phyloP scores from a whole-genome alignment of 768 basidiomycete species.

The Inosperma sp. region DNA sequence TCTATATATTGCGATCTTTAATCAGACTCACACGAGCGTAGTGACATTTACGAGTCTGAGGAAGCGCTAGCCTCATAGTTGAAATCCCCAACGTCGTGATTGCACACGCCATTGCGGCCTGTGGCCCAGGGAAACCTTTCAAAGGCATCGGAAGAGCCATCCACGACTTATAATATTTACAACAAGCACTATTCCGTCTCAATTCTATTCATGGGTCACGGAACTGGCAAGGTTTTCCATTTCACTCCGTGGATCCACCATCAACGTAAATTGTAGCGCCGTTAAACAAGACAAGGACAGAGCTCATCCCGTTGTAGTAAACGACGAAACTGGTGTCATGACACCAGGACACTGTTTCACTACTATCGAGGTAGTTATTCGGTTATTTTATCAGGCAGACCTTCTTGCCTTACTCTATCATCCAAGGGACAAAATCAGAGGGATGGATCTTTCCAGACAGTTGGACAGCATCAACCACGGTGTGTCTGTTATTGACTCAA shows the following conservation, averaged over 20 bases:
- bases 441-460: slow-evolving; percentile 86
- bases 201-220: slow-evolving; percentile 76
- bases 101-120: slow-evolving; percentile 63
- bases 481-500: too few species aligned
- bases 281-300: slow-evolving; percentile 19
- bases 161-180: slow-evolving; percentile 42
- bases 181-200: slow-evolving; percentile 55
- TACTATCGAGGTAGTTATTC: too few species aligned
- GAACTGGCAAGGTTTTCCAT: slow-evolving; percentile 81
- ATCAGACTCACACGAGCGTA: too few species aligned
- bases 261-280: too few species aligned
- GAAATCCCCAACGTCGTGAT: slow-evolving; percentile 59
- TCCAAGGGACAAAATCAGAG: slow-evolving; percentile 66
- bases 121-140: slow-evolving; percentile 69
- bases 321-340: slow-evolving; percentile 82
- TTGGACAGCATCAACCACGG: slow-evolving; percentile 91
- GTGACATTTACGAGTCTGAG: too few species aligned
- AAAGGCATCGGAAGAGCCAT: slow-evolving; percentile 70
- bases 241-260: slow-evolving; percentile 80
- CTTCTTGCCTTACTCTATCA: slow-evolving; percentile 39
- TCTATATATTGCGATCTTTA: too few species aligned
- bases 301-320: slow-evolving; percentile 43
- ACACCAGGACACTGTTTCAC: slow-evolving; percentile 86
- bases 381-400: neutral
- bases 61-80: too few species aligned